Base-by-base conservation (phyloP, 208 protist genomes). In the Endotrypanum monterogeii region DNA sequence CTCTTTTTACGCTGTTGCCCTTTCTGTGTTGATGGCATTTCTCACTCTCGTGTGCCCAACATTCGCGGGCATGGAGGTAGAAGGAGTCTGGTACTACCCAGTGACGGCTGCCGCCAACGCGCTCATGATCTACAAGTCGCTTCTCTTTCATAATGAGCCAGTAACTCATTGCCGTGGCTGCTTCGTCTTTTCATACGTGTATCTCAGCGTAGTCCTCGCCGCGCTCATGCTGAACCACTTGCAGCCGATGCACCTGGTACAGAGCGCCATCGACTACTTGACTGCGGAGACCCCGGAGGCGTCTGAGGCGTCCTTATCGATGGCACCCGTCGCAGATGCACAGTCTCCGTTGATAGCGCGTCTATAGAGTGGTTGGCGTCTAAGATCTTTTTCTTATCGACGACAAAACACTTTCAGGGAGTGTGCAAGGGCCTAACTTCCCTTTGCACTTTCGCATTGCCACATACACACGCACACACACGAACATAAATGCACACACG, bases 151-250 rank as follows among this genome's bases (percentile, higher is more conserved):
- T 74, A 78, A 85, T 46, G 78, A 86, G 23, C 92, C 92, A 52
- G 83, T 88, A 69, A 71, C 60, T 25, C 88, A 94, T 79, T 96
- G 90, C 84, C 86, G 92, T n/a, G 89, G 90, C 54, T 96, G 92
- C 74, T 96, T 96, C 72, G 89, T 96, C 20, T 96, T 93, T 81
- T 96, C 92, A 1, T 96, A 96, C 74, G 84, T 94, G 37, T 96
- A 94, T 73, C 84, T 96, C 16, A 82, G 84, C 28, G 84, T 94
- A 44, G 82, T 94, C 57, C 87, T 96, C 30, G 76, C 79, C 5
- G 86, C 87, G 12, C 67, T 96, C n/a, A 88, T 93, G 80, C 54
- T 96, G 28, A 96, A 93, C 80, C 85, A 94, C 71, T 76, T 93
- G 65, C 87, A 92, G 76, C 91, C 91, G 6, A 73, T 93, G 39